Evolutionary conservation across 768 basidiomycete species (phyloP), one percentile per base, ranked within the genome.

Genomic region (Lentinula sp.): DNA sequence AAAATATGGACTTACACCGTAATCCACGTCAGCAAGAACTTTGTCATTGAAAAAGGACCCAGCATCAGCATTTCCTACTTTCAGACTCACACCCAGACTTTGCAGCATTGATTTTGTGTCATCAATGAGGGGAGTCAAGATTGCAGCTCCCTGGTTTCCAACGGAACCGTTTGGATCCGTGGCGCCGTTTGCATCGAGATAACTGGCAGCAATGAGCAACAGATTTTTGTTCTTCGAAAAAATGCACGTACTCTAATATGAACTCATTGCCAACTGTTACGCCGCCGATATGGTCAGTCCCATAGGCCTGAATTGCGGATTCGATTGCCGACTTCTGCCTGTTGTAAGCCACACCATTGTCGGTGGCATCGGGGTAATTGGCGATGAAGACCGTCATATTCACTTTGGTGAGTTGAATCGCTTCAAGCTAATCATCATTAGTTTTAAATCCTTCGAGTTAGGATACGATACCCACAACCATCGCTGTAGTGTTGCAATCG

Each of bases 181-280:
- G 31, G 74, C 78, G 16, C 80, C 79, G 60, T 82, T 78, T 1
- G 67, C 73, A 35, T 69, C 83, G 45, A 93, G 70, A 63, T 85
- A 89, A 70, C 89, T 91, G 63, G 46, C 23, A 37, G 34, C 1
- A 43, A 35, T 15, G 32, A 45, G 15, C 16, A 52, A 9, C 31
- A 9, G 43, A 21, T 2, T 15, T 50, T 1, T 42, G 4, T 28
- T n/a, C 40, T 42, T 40, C 18, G 31, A 21, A 10, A 66, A 45
- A 21, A 49, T 15, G 40, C 9, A 74, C 80, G 2, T 53, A 88
- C 85, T 94, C 84, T 52, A 95, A 79, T 68, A 93, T 91, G 70
- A 84, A 93, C 74, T 96, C 94, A 69, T 97, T 96, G 40, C 96
- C 95, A 42, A 97, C 95, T 10, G 89, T 95, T 46, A 98, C 68